Percentiles rank a stretch among this genome's conserved stretches.
These are phyloP conservation scores for Bothriochloa decipiens DNA, from an alignment of 176 grass and related monocot genomes.

Conservation along the genomic window DNA sequence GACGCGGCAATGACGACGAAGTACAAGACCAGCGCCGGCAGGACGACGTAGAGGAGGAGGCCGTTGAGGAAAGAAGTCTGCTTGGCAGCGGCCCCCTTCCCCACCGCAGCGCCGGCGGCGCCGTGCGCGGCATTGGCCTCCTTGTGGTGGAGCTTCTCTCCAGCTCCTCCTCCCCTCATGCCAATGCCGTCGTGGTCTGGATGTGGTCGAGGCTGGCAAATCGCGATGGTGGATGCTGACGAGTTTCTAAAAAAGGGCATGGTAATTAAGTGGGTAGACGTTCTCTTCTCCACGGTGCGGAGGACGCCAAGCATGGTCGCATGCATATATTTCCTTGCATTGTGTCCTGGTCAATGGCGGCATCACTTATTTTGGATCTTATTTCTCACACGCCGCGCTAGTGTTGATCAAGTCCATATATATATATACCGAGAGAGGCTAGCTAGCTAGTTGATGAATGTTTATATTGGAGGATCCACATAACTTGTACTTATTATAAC, in stretches of 20 bases:
- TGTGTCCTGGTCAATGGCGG: constrained; percentile 25
- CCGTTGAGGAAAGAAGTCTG: constrained; percentile 40
- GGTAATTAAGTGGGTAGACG: constrained; percentile 26
- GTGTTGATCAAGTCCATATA: constrained; percentile 5
- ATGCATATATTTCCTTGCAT: constrained; percentile 3
- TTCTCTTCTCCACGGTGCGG: constrained; percentile 46
- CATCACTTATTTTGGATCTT: constrained; percentile 45
- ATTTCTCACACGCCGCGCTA: not conserved
- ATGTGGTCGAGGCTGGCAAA: not conserved
- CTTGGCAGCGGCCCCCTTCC: constrained; percentile 25
- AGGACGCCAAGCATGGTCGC: not conserved
- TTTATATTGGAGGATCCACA: not conserved
- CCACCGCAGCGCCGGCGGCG: constrained; percentile 14
- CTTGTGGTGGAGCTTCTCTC: constrained; percentile 47
- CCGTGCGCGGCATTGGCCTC: constrained; percentile 44
- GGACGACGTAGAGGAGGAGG: constrained; percentile 54
- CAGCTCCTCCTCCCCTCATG: constrained; percentile 54
- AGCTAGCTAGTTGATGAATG: no score
- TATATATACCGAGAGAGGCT: no score
- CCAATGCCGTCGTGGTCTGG: constrained; percentile 20
- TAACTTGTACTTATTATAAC: not conserved
- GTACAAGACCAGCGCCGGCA: constrained; percentile 51
- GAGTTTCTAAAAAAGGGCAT: constrained; percentile 53
- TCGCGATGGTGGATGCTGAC: constrained; percentile 40
- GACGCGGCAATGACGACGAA: constrained; percentile 45